Percentiles rank a stretch among this genome's conserved stretches.
These are phyloP conservation scores for Penicillium goetzii DNA, from an alignment of 495 filamentous ascomycete genomes.

Conservation along the genomic window DNA sequence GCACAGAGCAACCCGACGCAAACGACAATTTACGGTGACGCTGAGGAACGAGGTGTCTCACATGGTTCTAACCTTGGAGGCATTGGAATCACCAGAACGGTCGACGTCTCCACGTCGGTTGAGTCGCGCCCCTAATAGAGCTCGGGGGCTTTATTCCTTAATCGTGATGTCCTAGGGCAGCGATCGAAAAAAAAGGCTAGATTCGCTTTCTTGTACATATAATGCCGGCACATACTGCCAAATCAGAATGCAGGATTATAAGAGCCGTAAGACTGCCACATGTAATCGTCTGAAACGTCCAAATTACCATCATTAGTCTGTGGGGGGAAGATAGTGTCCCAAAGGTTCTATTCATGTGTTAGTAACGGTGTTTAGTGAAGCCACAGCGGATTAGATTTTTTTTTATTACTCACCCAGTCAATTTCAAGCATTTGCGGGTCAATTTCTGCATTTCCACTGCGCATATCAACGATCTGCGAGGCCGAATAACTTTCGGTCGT, in stretches of 20 bases:
- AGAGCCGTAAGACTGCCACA: not conserved
- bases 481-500: not conserved
- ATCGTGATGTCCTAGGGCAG: not conserved
- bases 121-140: slow-evolving; percentile 9
- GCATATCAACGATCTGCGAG: not conserved
- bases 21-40: slow-evolving; percentile 26
- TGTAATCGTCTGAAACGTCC: not conserved
- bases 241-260: not conserved
- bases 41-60: not conserved
- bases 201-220: not conserved
- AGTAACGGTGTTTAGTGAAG: not conserved
- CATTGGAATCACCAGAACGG: slow-evolving; percentile 33
- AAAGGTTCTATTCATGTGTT: not conserved
- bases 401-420: not conserved
- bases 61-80: not conserved
- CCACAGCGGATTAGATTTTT: not conserved
- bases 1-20: slow-evolving; percentile 30
- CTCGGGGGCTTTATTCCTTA: not conserved
- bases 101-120: slow-evolving; percentile 31
- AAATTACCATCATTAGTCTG: not conserved
- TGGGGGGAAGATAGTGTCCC: not conserved
- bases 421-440: slow-evolving; percentile 1
- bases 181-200: no score
- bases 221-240: not conserved
- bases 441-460: not conserved